phyloP scores from a whole-genome alignment of 2,329 filamentous ascomycete species.

The Tolypocladium capitatum region DNA sequence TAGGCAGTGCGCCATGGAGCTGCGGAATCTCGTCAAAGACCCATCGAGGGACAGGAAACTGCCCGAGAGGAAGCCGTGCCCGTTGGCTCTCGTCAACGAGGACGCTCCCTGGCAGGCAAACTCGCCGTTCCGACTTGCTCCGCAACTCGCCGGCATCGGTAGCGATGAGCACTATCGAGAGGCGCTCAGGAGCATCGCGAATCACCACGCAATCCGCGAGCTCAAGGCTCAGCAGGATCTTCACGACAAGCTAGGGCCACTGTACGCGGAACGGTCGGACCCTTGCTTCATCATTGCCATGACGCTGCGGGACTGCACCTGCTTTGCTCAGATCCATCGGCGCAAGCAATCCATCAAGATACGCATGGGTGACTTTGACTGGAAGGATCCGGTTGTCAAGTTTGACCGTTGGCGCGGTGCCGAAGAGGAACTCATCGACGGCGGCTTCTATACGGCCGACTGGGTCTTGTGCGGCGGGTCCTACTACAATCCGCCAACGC shows the following conservation, averaged over 20 bases:
- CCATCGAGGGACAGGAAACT: constrained; percentile 18
- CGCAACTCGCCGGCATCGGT: constrained; percentile 15
- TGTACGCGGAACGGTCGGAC: constrained; percentile 26
- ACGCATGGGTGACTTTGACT: constrained; percentile 63
- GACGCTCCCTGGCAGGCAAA: constrained; percentile 29
- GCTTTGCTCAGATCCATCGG: constrained; percentile 49
- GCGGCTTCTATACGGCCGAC: constrained; percentile 53
- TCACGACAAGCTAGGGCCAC: constrained; percentile 30
- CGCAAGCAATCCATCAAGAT: constrained; percentile 29
- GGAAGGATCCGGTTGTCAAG: constrained; percentile 57
- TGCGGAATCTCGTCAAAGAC: constrained; percentile 21
- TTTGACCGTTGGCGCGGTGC: constrained; percentile 53
- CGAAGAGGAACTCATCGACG: constrained; percentile 49
- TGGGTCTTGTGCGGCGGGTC: constrained; percentile 20
- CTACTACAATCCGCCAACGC: constrained; percentile 22
- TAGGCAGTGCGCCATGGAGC: constrained; percentile 55
- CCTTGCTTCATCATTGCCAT: constrained; percentile 54
- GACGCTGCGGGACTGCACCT: constrained; percentile 69
- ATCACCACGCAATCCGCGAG: constrained; percentile 20
- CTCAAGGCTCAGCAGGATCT: constrained; percentile 24
- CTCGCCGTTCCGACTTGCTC: constrained; percentile 28
- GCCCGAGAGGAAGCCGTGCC: constrained; percentile 41
- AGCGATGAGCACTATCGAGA: constrained; percentile 14
- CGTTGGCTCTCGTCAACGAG: constrained; percentile 47
- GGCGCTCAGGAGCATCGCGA: constrained; percentile 15